Evolutionary conservation across 2,329 filamentous ascomycete genomes (phyloP), one percentile per base, ranked within the genome.

Genomic region (Metarhizium anisopliae): DNA sequence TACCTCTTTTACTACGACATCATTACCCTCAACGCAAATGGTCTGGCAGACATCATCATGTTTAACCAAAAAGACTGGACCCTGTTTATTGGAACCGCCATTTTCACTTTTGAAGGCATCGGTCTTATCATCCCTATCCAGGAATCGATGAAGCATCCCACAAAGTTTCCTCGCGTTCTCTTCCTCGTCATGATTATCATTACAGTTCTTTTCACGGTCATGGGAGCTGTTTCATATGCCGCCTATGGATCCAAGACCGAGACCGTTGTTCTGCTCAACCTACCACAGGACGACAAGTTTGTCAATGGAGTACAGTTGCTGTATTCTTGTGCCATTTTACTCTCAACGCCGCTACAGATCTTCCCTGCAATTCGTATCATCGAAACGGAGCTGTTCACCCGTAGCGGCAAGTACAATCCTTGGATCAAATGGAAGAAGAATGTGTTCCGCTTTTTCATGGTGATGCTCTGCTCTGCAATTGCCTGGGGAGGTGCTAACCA

Each of bases 371-470:
- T 99, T 66, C 88, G 93, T 67, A 99, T 99, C 66, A 90, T 90
- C 38, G 92, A 95, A 72, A 96, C 95, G 64, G 90, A 91, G 62
- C 79, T 97, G 6, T 99, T 97, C 71, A 95, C 89, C 29, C 82
- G 88, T 67, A 96, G 91, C 59, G 92, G 94, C 63, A 99, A 99
- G 73, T 96, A 96, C 75, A 96, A 97, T 68, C 92, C 91, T 0
- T 94, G 90, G 68, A 95, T 99, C 77, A 99, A 99, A 77, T 99
- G 94, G 94, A 89, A 97, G 79, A 99, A 99, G 84, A 99, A 99
- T 64, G 77, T 87, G 38, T 99, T 96, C 77, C 87, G 94, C 55
- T 99, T 97, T 78, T 86, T 93, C 67, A 84, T 96, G 59, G 94
- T 97, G 52, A 82, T 89, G 65, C 72, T 94, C 29, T 97, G 94